Conservation (phyloP, 352 stramenopile genomes). For the Globisporangium cystogenes region DNA sequence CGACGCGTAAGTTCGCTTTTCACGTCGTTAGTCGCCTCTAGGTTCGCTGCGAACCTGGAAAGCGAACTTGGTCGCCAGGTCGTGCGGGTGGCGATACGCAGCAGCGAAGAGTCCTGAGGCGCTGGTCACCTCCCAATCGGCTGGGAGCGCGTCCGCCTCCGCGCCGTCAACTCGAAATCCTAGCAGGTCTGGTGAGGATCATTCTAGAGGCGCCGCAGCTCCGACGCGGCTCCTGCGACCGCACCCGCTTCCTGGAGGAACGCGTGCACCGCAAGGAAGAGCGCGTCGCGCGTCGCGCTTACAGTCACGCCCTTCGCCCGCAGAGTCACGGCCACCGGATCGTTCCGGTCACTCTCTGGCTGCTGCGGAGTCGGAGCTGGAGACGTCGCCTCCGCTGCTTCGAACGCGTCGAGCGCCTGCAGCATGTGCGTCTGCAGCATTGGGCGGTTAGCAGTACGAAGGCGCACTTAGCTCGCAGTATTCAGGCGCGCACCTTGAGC, state of each 20-base stretch:
- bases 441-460: neutral
- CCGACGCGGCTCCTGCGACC: neutral
- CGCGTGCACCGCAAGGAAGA: slow-evolving; percentile 67
- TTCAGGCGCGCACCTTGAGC: slow-evolving; percentile 27
- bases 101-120: slow-evolving; percentile 54
- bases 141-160: slow-evolving; percentile 17
- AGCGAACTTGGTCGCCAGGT: slow-evolving; percentile 41
- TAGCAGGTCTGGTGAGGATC: neutral
- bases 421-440: slow-evolving; percentile 64
- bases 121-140: slow-evolving; percentile 57
- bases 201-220: too few relatives aligned
- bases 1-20: neutral
- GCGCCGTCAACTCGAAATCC: slow-evolving; percentile 12
- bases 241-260: slow-evolving; percentile 68
- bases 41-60: slow-evolving; percentile 37
- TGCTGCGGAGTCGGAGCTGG: neutral
- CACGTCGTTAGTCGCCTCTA: too few relatives aligned
- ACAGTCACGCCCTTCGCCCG: slow-evolving; percentile 38
- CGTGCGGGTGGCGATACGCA: slow-evolving; percentile 49
- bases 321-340: slow-evolving; percentile 38
- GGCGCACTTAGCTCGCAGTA: neutral
- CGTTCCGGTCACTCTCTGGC: slow-evolving; percentile 25
- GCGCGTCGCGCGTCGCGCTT: slow-evolving; percentile 43
- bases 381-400: slow-evolving; percentile 9
- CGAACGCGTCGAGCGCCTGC: slow-evolving; percentile 45